These are phyloP conservation scores for Cyberlindnera veronae DNA, from an alignment of 805 yeast species.

Conservation along the genomic window DNA sequence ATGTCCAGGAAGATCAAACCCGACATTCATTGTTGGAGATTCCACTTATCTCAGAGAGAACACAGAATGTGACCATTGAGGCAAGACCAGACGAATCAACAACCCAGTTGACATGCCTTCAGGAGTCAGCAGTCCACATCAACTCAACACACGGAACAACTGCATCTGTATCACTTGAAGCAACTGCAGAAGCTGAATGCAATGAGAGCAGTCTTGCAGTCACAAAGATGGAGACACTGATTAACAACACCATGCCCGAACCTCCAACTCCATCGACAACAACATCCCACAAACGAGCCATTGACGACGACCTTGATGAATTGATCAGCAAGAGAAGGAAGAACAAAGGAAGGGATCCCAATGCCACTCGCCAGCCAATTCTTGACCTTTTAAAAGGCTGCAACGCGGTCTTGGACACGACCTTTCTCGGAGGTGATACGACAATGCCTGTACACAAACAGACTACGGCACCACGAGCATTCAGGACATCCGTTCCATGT, in stretches of 20 bases:
- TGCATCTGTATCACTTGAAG: too few relatives aligned
- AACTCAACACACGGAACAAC: not conserved
- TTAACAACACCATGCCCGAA: not conserved
- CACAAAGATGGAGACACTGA: conserved; percentile 7
- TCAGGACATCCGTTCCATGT: conserved; percentile 1
- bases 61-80: not conserved
- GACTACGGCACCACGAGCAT: not conserved
- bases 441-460: not conserved
- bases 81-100: not conserved
- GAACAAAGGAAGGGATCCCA: not conserved
- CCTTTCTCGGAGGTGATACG: not conserved
- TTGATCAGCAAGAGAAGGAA: conserved; percentile 13
- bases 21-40: too few relatives aligned
- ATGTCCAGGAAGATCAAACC: too few relatives aligned
- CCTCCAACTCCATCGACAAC: not conserved
- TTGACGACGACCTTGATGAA: conserved; percentile 21
- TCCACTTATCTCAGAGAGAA: too few relatives aligned
- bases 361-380: not conserved
- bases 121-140: not conserved
- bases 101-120: not conserved
- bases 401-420: not conserved
- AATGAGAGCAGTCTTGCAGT: not conserved
- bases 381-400: conserved; percentile 1
- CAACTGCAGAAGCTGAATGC: not conserved
- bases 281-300: conserved; percentile 7